Conservation (phyloP, 2,329 filamentous ascomycete species). For the Cordyceps cicadae region DNA sequence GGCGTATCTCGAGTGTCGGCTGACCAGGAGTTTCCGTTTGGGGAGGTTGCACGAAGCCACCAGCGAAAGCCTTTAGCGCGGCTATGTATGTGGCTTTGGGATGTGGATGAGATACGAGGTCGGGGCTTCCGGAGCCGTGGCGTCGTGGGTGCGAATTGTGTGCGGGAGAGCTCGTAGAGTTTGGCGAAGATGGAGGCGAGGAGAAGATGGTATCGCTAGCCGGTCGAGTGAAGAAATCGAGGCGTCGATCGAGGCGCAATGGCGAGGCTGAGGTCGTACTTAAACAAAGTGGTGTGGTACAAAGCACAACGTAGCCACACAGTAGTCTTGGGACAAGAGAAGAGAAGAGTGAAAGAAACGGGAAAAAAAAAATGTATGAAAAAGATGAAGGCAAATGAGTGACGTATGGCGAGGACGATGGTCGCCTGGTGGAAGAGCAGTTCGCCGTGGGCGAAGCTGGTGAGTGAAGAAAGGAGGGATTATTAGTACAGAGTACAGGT, state of each 20-base stretch:
- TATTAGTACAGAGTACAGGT: background rate
- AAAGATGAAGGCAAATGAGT: background rate
- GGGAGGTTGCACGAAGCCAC: background rate
- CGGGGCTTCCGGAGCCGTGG: constrained; percentile 1
- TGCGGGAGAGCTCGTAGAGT: background rate
- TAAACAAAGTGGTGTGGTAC: background rate
- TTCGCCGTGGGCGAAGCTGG: background rate
- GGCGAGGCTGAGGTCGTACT: background rate
- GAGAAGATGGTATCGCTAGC: background rate
- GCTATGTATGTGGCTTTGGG: no score
- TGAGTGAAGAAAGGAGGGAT: background rate
- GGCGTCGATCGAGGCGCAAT: background rate
- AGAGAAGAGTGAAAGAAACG: background rate
- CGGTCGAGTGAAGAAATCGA: background rate
- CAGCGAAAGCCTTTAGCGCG: background rate
- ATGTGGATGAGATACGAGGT: no score
- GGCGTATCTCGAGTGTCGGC: background rate
- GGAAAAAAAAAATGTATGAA: background rate
- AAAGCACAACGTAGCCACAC: background rate
- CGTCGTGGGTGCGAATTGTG: background rate
- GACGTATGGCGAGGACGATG: background rate
- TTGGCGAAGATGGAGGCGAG: background rate
- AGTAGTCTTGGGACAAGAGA: background rate
- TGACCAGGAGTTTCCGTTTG: background rate
- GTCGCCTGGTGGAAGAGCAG: background rate